Evolutionary conservation across 164 flowering plant genomes (phyloP), one percentile per base, ranked within the genome.

Genomic region (Macadamia integrifolia): DNA sequence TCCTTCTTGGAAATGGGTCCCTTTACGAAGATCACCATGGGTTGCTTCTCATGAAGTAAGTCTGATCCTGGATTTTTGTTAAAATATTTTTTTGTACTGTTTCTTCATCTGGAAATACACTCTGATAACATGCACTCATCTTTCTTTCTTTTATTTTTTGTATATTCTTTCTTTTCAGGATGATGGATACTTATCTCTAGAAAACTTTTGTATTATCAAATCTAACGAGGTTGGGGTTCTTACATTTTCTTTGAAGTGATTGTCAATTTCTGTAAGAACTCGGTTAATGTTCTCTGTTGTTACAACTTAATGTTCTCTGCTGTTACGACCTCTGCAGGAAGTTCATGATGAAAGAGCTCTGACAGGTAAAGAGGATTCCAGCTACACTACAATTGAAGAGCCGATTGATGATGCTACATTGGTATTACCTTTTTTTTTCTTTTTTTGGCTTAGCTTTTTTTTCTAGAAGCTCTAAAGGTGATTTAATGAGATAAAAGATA

Each of bases 1-100:
- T 44, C 23, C 23, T 23, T 78, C 82, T n/a, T 86, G 88, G 90
- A 71, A 72, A 55, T 87, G 91, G 91, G 48, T 83, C 61, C 64
- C 80, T 68, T 75, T 68, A 66, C 67, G 74, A 23, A 84, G 75
- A 32, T 74, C 67, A 55, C 80, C 77, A 31, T 65, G 77, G 66
- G 48, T 69, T 71, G 66, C 77, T 69, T 61, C 81, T 4, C 63
- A 49, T 46, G 58, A 77, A 52, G 82, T 77, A 46, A 35, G 68
- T 69, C 5, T 62, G 3, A 1, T 42, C 10, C 1, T n/a, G 52
- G 32, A 14, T 17, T 29, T 53, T 23, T 23, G 23, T 23, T 23
- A 23, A 23, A 23, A 23, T 23, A 23, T n/a, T 60, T n/a, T 6
- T 68, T 62, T 15, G n/a, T 8, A 10, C 9, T 28, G n/a, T 49